Evolutionary conservation across 768 basidiomycete species (phyloP).

Genomic region (Clitopilus passeckerianus): DNA sequence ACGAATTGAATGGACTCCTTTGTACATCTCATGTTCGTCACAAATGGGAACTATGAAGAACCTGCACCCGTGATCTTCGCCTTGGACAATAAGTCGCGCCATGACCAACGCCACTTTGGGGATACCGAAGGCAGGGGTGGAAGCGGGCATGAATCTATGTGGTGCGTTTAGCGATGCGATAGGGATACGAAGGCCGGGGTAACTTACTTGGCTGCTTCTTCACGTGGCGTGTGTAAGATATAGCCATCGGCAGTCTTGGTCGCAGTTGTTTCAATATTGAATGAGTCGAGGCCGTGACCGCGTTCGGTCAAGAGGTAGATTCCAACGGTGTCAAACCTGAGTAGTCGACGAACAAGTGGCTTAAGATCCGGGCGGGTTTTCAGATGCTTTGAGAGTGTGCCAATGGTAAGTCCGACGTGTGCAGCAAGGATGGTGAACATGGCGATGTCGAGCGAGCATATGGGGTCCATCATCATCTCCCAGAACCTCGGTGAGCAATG

Average conservation of each 20-base stretch:
- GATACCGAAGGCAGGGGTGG: constrained; percentile 47
- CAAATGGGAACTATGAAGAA: constrained; percentile 55
- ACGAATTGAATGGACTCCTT: constrained; percentile 44
- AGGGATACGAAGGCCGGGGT: background rate
- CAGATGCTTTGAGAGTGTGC: constrained; percentile 48
- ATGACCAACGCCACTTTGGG: constrained; percentile 53
- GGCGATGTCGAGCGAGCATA: constrained; percentile 44
- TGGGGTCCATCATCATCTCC: constrained; percentile 49
- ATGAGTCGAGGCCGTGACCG: constrained; percentile 56
- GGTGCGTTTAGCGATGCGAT: constrained; percentile 5
- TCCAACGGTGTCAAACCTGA: constrained; percentile 49
- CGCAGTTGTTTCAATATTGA: constrained; percentile 60
- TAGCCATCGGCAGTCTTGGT: constrained; percentile 45
- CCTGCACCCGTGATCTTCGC: constrained; percentile 43
- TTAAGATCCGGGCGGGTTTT: constrained; percentile 42
- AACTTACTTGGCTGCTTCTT: constrained; percentile 55
- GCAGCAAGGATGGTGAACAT: constrained; percentile 49
- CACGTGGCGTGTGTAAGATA: constrained; percentile 49
- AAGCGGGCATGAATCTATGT: constrained; percentile 54
- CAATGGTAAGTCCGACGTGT: constrained; percentile 49
- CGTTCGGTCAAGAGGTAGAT: constrained; percentile 51
- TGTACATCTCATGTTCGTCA: constrained; percentile 46
- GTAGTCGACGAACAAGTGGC: constrained; percentile 42
- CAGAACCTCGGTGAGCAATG: constrained; percentile 45
- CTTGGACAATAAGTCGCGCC: constrained; percentile 48